These are phyloP conservation scores for Ganoderma lingzhi DNA, from an alignment of 1,284 basidiomycete genomes.

Conservation along the genomic window DNA sequence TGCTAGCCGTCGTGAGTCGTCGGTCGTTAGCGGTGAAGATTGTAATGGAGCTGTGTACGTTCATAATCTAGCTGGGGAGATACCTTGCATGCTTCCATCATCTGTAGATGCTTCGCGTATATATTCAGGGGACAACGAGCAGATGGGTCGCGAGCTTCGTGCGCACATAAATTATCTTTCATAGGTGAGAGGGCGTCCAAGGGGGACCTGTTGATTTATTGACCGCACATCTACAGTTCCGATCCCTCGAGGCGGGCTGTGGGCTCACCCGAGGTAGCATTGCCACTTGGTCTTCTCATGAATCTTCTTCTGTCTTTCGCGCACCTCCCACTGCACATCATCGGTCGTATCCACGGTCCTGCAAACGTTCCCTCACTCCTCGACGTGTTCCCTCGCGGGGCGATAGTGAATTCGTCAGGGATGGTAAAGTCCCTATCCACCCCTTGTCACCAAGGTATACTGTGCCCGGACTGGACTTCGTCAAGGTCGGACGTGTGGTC, in stretches of 20 bases:
- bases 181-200: no score
- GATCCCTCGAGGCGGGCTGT: background rate
- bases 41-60: conserved; percentile 17
- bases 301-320: background rate
- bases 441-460: no score
- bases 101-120: conserved; percentile 7
- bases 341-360: no score
- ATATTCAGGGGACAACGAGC: background rate
- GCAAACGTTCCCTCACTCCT: no score
- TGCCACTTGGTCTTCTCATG: background rate
- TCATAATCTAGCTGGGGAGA: conserved; percentile 5
- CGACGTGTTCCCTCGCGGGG: no score
- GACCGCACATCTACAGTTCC: background rate
- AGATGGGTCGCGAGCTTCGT: background rate
- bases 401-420: no score
- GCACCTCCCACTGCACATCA: no score
- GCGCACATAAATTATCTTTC: background rate
- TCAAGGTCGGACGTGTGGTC: no score
- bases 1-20: background rate
- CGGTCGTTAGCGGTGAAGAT: background rate
- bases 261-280: background rate
- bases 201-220: background rate
- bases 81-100: conserved; percentile 8
- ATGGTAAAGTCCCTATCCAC: no score
- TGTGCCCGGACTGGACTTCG: no score